Base-by-base conservation (phyloP, 176 grass and related monocot genomes). In the Cocos nucifera region DNA sequence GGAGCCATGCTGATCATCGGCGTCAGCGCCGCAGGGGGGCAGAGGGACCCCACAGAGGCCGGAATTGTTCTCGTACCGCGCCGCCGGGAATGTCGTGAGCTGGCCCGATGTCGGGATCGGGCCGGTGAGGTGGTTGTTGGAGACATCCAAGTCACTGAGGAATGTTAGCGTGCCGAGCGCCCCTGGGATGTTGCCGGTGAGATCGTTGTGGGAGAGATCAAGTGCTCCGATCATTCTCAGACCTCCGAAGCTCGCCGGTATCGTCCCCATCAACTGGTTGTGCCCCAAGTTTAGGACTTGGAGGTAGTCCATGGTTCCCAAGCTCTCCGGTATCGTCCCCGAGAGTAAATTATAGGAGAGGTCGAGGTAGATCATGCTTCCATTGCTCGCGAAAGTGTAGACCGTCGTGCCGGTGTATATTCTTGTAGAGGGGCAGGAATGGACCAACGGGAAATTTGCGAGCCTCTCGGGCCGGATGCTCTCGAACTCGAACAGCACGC, bases 351-450 rank as follows among this genome's bases (percentile, higher is more conserved):
- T 98, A 75, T 98, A 98, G 0, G 93, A 98, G 53, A 98, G 77
- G 50, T 98, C 93, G 4, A 98, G 78, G 67, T 88, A 98, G 75
- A 98, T 92, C 87, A 98, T 89, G n/a, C 93, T 98, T 5, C 93
- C 93, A 27, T 83, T 98, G 44, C 14, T 55, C 2, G 0, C n/a
- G 53, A 98, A 98, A 4, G 61, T 35, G 29, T 98, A 98, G 6
- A 79, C 87, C 0, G 77, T 98, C 2, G 69, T 86, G 51, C 93
- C 93, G 0, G 57, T 77, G 82, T 98, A 98, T 4, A 98, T 98
- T 64, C 93, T 84, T 1, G 93, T 98, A 29, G 66, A 79, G 6
- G 87, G 67, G 67, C 93, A 98, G 3, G 72, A 29, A 56, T 92
- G 78, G 54, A 92, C 81, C 0, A 77, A 44, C 1, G 78, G 79